Evolutionary conservation across 2,329 filamentous ascomycete species (phyloP).

Genomic region (Botrytis elliptica): DNA sequence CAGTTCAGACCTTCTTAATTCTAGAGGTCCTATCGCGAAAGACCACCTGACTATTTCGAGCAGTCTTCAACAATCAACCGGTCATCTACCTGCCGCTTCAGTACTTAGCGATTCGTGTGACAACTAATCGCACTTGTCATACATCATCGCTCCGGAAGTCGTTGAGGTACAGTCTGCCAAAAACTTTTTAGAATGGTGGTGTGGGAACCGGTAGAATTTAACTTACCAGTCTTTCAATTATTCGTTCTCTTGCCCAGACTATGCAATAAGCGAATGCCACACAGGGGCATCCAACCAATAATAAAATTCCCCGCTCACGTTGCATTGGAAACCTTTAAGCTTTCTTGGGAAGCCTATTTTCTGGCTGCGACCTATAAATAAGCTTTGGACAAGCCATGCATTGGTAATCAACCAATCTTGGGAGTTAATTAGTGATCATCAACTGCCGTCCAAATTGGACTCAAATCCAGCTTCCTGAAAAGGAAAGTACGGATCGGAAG

Average conservation of each 20-base stretch:
- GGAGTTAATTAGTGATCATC: neutral
- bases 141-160: neutral
- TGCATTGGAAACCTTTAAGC: neutral
- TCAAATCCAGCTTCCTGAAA: conserved; percentile 12
- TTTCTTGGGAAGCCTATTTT: conserved; percentile 15
- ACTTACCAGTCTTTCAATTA: neutral
- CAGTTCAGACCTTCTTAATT: neutral
- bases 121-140: conserved; percentile 3
- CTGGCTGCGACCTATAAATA: neutral
- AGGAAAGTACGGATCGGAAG: conserved; percentile 11
- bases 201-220: neutral
- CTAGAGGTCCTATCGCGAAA: neutral
- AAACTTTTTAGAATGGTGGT: neutral
- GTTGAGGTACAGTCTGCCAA: neutral
- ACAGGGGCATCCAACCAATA: conserved; percentile 8
- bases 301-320: neutral
- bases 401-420: neutral
- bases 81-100: conserved; percentile 10
- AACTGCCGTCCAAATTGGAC: neutral
- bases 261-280: neutral
- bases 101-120: conserved; percentile 1
- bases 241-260: neutral
- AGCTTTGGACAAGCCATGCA: conserved; percentile 15
- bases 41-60: neutral
- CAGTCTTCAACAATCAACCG: conserved; percentile 5